Evolutionary conservation across 1,284 basidiomycete genomes (phyloP).

Genomic region (Paramarasmius palmivorus): DNA sequence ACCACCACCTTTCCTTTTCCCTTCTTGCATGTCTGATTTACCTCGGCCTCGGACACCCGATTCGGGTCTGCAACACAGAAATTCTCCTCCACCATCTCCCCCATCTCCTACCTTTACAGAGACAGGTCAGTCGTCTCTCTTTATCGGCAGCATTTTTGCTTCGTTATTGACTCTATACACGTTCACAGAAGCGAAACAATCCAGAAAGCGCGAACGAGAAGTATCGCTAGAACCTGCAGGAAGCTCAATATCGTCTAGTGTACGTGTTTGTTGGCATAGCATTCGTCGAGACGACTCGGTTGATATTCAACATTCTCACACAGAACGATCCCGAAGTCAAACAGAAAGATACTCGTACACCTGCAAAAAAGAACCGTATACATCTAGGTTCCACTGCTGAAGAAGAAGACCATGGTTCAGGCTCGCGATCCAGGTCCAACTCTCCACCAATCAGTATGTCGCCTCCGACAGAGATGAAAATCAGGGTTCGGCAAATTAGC

Average conservation of each 20-base stretch:
- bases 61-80: conserved; percentile 4
- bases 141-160: conserved; percentile 1
- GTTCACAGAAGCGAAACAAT: conserved; percentile 32
- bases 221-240: conserved; percentile 69
- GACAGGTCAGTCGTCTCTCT: conserved; percentile 10
- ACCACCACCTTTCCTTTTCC: not conserved
- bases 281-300: conserved; percentile 16
- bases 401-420: conserved; percentile 51
- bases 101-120: conserved; percentile 18
- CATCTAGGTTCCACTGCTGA: conserved; percentile 59
- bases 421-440: conserved; percentile 43
- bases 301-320: conserved; percentile 36
- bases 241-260: conserved; percentile 45
- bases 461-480: conserved; percentile 72
- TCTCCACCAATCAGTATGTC: conserved; percentile 53
- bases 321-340: conserved; percentile 31
- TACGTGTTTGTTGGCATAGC: conserved; percentile 17
- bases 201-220: conserved; percentile 70
- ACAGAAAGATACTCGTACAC: conserved; percentile 48
- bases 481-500: conserved; percentile 73
- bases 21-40: conserved; percentile 4
- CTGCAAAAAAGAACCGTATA: conserved; percentile 73
- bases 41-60: conserved; percentile 5
- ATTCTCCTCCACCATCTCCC: conserved; percentile 18
- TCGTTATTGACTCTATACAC: not conserved